phyloP scores from a whole-genome alignment of 352 stramenopile species.

The Globisporangium viniferum region DNA sequence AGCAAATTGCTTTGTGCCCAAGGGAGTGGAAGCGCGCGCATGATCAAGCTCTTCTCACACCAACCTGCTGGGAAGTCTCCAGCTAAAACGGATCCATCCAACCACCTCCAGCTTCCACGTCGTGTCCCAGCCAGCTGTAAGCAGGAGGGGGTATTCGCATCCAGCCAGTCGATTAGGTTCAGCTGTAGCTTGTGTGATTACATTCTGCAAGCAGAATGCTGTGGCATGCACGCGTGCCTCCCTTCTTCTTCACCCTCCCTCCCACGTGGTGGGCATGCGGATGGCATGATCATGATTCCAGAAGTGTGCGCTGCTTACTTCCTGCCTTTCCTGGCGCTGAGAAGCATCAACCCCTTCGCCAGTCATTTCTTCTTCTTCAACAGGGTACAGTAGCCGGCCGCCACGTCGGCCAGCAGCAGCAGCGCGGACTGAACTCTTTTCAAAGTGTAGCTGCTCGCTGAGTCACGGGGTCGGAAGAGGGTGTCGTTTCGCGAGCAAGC shows the following conservation, averaged over 20 bases:
- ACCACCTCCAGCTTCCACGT: background rate
- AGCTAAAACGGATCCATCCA: no score
- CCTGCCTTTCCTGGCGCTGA: background rate
- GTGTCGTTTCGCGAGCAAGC: background rate
- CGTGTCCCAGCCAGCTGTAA: background rate
- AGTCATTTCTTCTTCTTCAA: background rate
- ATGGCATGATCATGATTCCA: background rate
- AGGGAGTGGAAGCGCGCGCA: no score
- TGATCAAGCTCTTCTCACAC: background rate
- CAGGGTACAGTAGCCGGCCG: background rate
- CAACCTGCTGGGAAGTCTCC: background rate
- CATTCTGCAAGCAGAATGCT: background rate
- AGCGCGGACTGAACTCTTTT: background rate
- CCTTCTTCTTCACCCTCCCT: background rate
- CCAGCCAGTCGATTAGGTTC: background rate
- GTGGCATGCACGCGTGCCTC: background rate
- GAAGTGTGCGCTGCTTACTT: background rate
- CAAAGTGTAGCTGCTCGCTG: background rate
- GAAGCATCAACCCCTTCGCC: background rate
- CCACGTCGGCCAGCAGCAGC: background rate
- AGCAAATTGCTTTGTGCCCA: background rate
- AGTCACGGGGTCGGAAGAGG: slow-evolving; percentile 7
- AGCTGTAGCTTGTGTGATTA: background rate
- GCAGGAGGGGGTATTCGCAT: background rate
- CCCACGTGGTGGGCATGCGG: background rate